Percentiles rank a stretch among this genome's conserved stretches.
These are phyloP conservation scores for Rhizopus arrhizus DNA, from an alignment of 371 early-diverging fungal genomes.

Conservation along the genomic window DNA sequence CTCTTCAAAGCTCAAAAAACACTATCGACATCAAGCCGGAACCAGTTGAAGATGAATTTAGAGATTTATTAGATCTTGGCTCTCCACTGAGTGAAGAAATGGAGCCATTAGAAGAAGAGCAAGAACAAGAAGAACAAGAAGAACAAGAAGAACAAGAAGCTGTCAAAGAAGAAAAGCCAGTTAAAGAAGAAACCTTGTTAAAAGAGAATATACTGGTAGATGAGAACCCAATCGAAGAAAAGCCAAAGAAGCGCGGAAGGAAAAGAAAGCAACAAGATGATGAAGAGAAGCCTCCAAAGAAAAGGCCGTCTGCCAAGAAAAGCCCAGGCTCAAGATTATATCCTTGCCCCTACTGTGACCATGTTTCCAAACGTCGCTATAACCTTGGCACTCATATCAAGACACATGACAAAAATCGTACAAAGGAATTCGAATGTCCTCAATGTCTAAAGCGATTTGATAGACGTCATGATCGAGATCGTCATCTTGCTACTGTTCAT, in stretches of 20 bases:
- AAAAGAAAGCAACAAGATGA: not conserved
- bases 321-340: not conserved
- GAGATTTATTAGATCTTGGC: slow-evolving; percentile 11
- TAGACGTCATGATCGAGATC: slow-evolving; percentile 69
- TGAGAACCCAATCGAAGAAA: not conserved
- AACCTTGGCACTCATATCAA: slow-evolving; percentile 69
- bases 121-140: not conserved
- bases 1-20: slow-evolving; percentile 10
- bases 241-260: not conserved
- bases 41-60: not conserved
- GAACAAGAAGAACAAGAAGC: not conserved
- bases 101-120: not conserved
- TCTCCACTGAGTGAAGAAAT: slow-evolving; percentile 16
- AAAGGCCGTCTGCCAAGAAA: slow-evolving; percentile 1
- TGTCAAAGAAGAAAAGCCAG: not conserved
- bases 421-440: slow-evolving; percentile 57
- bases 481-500: slow-evolving; percentile 69
- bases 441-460: slow-evolving; percentile 56
- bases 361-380: slow-evolving; percentile 62
- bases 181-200: too few relatives aligned
- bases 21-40: not conserved
- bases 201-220: too few relatives aligned
- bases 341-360: slow-evolving; percentile 50
- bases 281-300: not conserved
- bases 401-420: slow-evolving; percentile 70